Evolutionary conservation across 2,329 filamentous ascomycete genomes (phyloP).

Genomic region (Neopestalotiopsis rosae): DNA sequence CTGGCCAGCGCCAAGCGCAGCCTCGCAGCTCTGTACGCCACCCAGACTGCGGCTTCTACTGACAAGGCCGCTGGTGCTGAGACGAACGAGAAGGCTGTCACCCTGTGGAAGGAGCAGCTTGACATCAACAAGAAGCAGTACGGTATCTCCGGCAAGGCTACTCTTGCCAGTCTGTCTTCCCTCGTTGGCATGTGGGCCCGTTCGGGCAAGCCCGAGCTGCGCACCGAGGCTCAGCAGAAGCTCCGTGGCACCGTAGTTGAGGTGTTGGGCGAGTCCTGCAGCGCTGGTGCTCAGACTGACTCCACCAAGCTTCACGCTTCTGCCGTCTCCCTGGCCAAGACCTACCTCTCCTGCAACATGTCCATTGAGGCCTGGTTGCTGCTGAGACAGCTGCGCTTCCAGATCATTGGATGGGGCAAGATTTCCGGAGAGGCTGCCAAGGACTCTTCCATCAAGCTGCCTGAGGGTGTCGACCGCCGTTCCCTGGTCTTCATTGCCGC

Average conservation of each 20-base stretch:
- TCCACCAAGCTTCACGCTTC: background rate
- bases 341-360: background rate
- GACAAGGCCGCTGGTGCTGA: conserved; percentile 18
- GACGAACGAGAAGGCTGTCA: conserved; percentile 23
- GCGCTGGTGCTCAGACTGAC: background rate
- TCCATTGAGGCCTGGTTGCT: background rate
- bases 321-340: background rate
- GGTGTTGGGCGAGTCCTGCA: background rate
- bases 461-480: background rate
- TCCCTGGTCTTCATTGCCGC: background rate
- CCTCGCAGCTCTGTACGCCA: conserved; percentile 23
- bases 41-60: conserved; percentile 20
- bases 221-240: background rate
- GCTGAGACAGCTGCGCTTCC: background rate
- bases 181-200: background rate
- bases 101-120: conserved; percentile 25
- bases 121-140: conserved; percentile 26
- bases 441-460: background rate
- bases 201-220: background rate
- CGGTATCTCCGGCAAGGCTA: conserved; percentile 13
- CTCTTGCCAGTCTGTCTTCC: background rate
- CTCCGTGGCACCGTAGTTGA: background rate
- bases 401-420: conserved; percentile 2
- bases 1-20: conserved; percentile 25
- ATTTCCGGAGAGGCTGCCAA: background rate